phyloP scores from a whole-genome alignment of 352 stramenopile genomes.

The Phytophthora syringae region DNA sequence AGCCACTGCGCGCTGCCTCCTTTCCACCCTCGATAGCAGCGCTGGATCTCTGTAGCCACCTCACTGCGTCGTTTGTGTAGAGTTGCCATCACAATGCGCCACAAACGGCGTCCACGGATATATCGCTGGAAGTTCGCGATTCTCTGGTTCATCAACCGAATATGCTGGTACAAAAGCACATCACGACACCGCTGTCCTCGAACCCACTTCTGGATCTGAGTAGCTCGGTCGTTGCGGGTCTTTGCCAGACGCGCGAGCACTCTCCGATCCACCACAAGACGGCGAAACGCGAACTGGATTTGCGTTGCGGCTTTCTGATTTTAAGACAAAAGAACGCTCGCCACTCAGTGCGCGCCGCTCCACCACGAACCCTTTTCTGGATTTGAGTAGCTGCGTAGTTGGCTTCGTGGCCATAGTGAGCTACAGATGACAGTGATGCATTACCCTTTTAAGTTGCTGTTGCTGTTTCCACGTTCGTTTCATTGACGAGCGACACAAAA shows the following conservation, averaged over 20 bases:
- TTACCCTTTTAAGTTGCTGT: slow-evolving; percentile 2
- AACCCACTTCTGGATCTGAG: slow-evolving; percentile 56
- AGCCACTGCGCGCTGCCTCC: slow-evolving; percentile 27
- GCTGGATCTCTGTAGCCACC: slow-evolving; percentile 43
- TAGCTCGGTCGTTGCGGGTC: slow-evolving; percentile 33
- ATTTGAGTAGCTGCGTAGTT: slow-evolving; percentile 67
- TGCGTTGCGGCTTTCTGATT: slow-evolving; percentile 39
- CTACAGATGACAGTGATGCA: not conserved
- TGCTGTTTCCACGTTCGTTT: slow-evolving; percentile 39
- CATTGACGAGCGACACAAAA: slow-evolving; percentile 69
- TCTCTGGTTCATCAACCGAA: slow-evolving; percentile 35
- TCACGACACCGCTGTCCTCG: slow-evolving; percentile 43
- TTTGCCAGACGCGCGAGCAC: slow-evolving; percentile 26
- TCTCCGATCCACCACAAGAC: slow-evolving; percentile 28
- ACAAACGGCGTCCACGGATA: slow-evolving; percentile 51
- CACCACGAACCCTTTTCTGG: slow-evolving; percentile 56
- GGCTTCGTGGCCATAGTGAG: slow-evolving; percentile 52
- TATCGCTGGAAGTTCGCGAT: slow-evolving; percentile 52
- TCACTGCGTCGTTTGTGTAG: slow-evolving; percentile 38
- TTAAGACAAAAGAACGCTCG: slow-evolving; percentile 44
- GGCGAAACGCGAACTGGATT: slow-evolving; percentile 51
- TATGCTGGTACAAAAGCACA: slow-evolving; percentile 25
- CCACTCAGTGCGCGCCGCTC: slow-evolving; percentile 39
- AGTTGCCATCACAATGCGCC: slow-evolving; percentile 46
- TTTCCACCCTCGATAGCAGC: slow-evolving; percentile 45